Conservation (phyloP, 345 rosid genomes). For the Arabis hirsuta region DNA sequence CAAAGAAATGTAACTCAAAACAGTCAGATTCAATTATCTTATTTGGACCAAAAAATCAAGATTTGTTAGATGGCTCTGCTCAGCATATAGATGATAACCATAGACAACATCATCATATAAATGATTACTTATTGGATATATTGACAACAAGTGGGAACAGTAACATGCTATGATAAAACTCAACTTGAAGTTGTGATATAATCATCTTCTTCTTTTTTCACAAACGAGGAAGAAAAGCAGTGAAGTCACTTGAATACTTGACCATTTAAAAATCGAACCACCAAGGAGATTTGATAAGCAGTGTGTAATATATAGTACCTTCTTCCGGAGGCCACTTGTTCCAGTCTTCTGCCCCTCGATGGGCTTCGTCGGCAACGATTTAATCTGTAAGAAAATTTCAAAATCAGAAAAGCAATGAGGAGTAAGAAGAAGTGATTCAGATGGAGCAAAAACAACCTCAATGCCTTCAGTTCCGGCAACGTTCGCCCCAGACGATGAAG, state of each 20-base stretch:
- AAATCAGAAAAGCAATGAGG: not conserved
- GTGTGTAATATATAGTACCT: constrained; percentile 45
- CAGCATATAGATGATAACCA: too few relatives aligned
- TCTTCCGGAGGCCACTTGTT: constrained; percentile 82
- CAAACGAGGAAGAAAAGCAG: not conserved
- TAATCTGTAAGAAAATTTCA: constrained; percentile 45
- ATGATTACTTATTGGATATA: too few relatives aligned
- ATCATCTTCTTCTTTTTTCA: not conserved
- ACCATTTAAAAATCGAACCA: not conserved
- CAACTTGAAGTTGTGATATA: too few relatives aligned
- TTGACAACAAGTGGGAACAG: too few relatives aligned
- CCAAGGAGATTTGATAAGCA: not conserved
- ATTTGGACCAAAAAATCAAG: too few relatives aligned
- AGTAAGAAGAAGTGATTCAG: not conserved
- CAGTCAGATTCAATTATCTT: too few relatives aligned
- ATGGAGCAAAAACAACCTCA: constrained; percentile 48
- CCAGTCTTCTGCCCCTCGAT: constrained; percentile 88
- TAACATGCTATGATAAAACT: too few relatives aligned
- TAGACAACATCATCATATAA: too few relatives aligned
- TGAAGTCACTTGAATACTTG: not conserved
- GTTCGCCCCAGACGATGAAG: constrained; percentile 63
- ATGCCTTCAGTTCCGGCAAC: constrained; percentile 72
- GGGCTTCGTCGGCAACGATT: constrained; percentile 73
- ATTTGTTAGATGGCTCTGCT: too few relatives aligned
- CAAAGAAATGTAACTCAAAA: constrained; percentile 2